Percentiles rank a stretch among this genome's conserved stretches.
Evolutionary conservation across 805 yeast genomes (phyloP).

Genomic region (Wickerhamomyces canadensis): DNA sequence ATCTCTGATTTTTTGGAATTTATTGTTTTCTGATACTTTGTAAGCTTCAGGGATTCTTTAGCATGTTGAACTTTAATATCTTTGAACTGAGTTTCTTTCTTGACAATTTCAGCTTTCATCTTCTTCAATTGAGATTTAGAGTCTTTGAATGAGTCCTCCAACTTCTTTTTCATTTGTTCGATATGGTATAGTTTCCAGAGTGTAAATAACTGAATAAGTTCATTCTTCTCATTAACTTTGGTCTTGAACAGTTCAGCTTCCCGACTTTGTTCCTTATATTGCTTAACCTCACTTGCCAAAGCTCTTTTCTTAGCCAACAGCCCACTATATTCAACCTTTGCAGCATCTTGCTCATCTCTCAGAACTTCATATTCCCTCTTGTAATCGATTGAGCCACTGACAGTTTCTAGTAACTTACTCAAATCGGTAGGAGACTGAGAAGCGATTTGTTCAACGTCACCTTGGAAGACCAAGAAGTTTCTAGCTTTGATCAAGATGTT

Average conservation of each 20-base stretch:
- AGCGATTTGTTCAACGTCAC: slow-evolving; percentile 93
- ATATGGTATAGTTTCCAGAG: slow-evolving; percentile 64
- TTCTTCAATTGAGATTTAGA: slow-evolving; percentile 25
- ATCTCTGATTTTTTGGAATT: slow-evolving; percentile 31
- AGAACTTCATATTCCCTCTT: slow-evolving; percentile 61
- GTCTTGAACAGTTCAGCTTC: slow-evolving; percentile 66
- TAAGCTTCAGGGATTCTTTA: slow-evolving; percentile 37
- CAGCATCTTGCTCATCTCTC: slow-evolving; percentile 56
- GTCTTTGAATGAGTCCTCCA: slow-evolving; percentile 21
- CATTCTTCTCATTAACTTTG: slow-evolving; percentile 43
- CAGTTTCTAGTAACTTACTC: slow-evolving; percentile 67
- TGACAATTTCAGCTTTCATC: slow-evolving; percentile 28
- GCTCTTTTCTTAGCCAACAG: slow-evolving; percentile 66
- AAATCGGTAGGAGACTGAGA: slow-evolving; percentile 77
- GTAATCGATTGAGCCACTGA: slow-evolving; percentile 74
- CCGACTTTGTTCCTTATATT: slow-evolving; percentile 66
- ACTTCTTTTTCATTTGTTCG: slow-evolving; percentile 30
- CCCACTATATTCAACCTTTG: slow-evolving; percentile 57
- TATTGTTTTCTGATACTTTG: slow-evolving; percentile 35
- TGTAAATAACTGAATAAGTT: slow-evolving; percentile 42
- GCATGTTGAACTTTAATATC: slow-evolving; percentile 39
- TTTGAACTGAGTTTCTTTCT: slow-evolving; percentile 33
- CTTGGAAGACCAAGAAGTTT: slow-evolving; percentile 92
- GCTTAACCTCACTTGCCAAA: slow-evolving; percentile 67
- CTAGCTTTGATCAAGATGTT: slow-evolving; percentile 84